Evolutionary conservation across 1,284 basidiomycete species (phyloP).

Genomic region (Nidula niveotomentosa): DNA sequence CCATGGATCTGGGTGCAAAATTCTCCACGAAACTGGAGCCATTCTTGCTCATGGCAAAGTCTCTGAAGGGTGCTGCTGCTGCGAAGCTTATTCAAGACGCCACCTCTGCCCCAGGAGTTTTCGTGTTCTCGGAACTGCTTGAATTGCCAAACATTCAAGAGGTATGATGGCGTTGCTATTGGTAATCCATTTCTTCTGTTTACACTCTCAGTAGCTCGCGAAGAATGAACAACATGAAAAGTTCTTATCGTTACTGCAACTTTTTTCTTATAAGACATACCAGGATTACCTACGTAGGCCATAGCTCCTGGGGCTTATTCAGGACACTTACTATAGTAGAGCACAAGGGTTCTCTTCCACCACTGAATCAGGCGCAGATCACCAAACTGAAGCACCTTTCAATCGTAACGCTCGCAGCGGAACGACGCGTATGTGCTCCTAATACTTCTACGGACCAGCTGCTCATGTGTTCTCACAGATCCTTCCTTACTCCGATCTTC

Average conservation of each 20-base stretch:
- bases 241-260: slow-evolving; percentile 65
- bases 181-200: background rate
- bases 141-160: slow-evolving; percentile 82
- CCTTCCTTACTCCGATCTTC: slow-evolving; percentile 69
- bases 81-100: slow-evolving; percentile 88
- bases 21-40: slow-evolving; percentile 77
- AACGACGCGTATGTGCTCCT: slow-evolving; percentile 63
- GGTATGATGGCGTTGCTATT: slow-evolving; percentile 37
- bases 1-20: slow-evolving; percentile 55
- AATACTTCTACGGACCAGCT: slow-evolving; percentile 3
- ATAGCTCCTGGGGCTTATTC: no score
- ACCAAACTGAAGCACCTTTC: slow-evolving; percentile 92
- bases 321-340: slow-evolving; percentile 34
- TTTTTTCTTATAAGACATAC: slow-evolving; percentile 90
- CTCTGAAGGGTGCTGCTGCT: slow-evolving; percentile 87
- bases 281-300: slow-evolving; percentile 63
- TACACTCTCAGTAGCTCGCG: slow-evolving; percentile 48
- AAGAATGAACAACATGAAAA: slow-evolving; percentile 61
- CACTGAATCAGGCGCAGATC: slow-evolving; percentile 70
- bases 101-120: slow-evolving; percentile 85
- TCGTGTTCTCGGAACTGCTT: slow-evolving; percentile 87
- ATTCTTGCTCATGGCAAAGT: slow-evolving; percentile 87
- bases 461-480: slow-evolving; percentile 45
- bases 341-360: slow-evolving; percentile 63
- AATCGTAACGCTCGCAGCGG: slow-evolving; percentile 77